Percentiles rank a stretch among this genome's conserved stretches.
Conservation (phyloP, 176 grass and related monocot species). For the Secale cereale region DNA sequence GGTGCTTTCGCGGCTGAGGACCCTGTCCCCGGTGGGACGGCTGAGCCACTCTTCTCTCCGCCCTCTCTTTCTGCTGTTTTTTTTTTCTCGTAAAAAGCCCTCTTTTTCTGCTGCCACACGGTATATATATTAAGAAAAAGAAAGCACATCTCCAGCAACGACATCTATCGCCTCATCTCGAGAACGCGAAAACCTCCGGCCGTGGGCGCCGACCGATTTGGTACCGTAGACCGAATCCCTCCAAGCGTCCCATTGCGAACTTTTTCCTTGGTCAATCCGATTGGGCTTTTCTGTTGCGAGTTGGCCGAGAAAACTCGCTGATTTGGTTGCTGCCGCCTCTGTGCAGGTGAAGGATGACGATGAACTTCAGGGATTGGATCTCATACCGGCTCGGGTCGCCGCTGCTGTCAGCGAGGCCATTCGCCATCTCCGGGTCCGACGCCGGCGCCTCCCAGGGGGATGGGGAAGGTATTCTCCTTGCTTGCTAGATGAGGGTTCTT, state of each 20-base stretch:
- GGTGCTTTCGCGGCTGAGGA: not conserved
- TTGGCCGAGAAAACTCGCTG: not conserved
- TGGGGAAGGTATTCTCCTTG: not conserved
- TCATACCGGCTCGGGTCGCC: conserved; percentile 47
- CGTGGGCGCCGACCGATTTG: not conserved
- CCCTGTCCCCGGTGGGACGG: not conserved
- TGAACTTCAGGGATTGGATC: conserved; percentile 73
- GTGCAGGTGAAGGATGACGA: conserved; percentile 26
- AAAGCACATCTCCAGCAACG: not conserved
- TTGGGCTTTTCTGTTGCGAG: not conserved
- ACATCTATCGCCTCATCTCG: not conserved
- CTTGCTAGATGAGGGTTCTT: not conserved
- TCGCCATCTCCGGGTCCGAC: conserved; percentile 35
- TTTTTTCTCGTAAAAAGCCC: too few relatives aligned
- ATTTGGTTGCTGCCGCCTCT: not conserved
- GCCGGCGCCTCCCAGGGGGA: conserved; percentile 4
- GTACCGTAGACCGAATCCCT: conserved; percentile 7
- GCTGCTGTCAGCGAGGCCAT: conserved; percentile 53
- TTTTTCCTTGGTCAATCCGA: not conserved
- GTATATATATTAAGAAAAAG: not conserved
- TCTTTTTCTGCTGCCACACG: not conserved
- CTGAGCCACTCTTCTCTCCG: not conserved
- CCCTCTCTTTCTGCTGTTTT: not conserved
- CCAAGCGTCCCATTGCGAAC: not conserved
- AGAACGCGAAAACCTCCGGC: not conserved